Base-by-base conservation (phyloP, 495 filamentous ascomycete species). In the Aspergillus asperescens region DNA sequence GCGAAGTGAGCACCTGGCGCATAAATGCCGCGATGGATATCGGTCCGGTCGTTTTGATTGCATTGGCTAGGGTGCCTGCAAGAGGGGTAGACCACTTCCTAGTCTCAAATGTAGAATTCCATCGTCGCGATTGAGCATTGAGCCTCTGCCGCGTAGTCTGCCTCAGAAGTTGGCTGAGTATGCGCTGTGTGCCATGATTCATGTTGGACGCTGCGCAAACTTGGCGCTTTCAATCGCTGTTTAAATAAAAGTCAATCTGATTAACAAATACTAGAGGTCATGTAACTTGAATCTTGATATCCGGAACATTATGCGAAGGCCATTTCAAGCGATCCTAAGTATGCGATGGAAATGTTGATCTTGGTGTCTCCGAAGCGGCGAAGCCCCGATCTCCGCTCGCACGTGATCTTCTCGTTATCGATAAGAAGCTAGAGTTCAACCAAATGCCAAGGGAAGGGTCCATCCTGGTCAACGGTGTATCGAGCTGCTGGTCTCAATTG, bases 1-100 rank as follows among this genome's bases (percentile, higher is more conserved):
- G 85, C 10, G 86, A 86, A 12, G 91, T 96, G 57, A 98, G 83
- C 66, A 92, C 96, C 83, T 96, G 93, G 62, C 93, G 90, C 93
- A 98, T 98, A 69, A 90, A 98, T 31, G 87, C 81, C 20, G 93
- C 91, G 47, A 98, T 81, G 4, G 93, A 86, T 34, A 96, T 84
- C 5, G 93, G 93, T 2, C 93, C 93, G 13, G 92, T 96, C 25
- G 71, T 70, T 66, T 74, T 82, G 60, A 97, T 93, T 25, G 89
- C 90, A 61, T 87, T 82, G 34, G 83, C 84, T 23, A 97, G 76
- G 59, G 82, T 84, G 58, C 88, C 90, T 4, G 92, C 91, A 37
- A 97, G 69, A 23, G 92, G 91, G 29, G 92, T 97, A 9, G 90
- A 93, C 88, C 90, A 96, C 74, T 82, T 29, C 65, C 78, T 70